Base-by-base conservation (phyloP, 2,329 filamentous ascomycete species). In the Aspergillus awamori region DNA sequence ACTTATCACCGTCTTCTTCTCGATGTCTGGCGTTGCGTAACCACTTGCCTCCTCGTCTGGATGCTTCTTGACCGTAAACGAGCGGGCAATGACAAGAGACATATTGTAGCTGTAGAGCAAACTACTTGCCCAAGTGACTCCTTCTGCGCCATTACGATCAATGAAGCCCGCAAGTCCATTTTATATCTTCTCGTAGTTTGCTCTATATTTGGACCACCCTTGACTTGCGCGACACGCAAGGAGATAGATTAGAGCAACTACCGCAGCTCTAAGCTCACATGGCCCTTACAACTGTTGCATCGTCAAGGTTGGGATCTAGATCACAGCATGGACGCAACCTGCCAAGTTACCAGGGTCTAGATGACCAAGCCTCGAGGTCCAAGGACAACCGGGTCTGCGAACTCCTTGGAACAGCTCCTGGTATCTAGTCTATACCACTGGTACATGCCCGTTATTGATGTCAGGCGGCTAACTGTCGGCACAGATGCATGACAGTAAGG, bases 41-140 rank as follows among this genome's bases (percentile, higher is more conserved):
- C 58, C 53, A 38, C 20, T 52, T 22, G 59, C 36, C 11, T 38
- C 22, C 26, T 38, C 52, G 8, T 17, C 22, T 22, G 53, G 33
- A 36, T 28, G 20, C 33, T 60, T 36, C 52, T 59, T 56, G 15
- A 13, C 51, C 15, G 33, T 22, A n/a, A 49, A 26, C 7, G 49
- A 41, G 33, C 61, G 62, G 49, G 62, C 63, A 53, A 65, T 59
- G 22, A 63, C 59, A 48, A 64, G 53, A 38, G 63, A 56, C 63
- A 65, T 65, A 20, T 24, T 58, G 24, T 57, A 24, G 1, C 36
- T 24, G 10, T 33, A 45, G 20, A 45, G 41, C 24, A 30, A 51
- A 30, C 5, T 17, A 30, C 5, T 17, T 15, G 8, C 26, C 41
- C 26, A 30, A 5, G 4, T 33, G 15, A 51, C 8, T 30, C 17